Percentiles rank a stretch among this genome's conserved stretches.
These are phyloP conservation scores for Discostella stelligeroides DNA, from an alignment of 108 stramenopile species.

Conservation along the genomic window DNA sequence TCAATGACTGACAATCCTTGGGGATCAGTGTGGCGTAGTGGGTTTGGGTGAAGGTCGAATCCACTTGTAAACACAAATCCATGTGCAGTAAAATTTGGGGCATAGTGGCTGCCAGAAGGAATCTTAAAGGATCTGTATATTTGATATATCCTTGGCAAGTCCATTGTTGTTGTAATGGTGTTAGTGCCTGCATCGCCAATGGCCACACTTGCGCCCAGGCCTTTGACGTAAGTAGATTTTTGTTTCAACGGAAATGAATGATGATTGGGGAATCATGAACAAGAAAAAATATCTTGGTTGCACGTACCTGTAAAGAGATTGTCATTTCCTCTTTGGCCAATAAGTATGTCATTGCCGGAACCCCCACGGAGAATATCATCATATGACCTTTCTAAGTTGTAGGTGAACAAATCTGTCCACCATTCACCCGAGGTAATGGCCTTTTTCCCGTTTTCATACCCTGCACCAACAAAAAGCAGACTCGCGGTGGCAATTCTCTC, in stretches of 20 bases:
- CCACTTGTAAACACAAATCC: slow-evolving; percentile 25
- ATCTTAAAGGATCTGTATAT: slow-evolving; percentile 20
- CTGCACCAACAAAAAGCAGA: slow-evolving; percentile 18
- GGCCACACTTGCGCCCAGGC: slow-evolving; percentile 7
- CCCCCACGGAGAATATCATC: slow-evolving; percentile 30
- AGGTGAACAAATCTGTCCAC: slow-evolving; percentile 19
- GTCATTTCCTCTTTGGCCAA: slow-evolving; percentile 47
- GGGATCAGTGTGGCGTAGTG: slow-evolving; percentile 24
- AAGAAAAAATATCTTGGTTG: background rate
- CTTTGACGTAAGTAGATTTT: background rate
- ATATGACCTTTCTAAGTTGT: slow-evolving; percentile 11
- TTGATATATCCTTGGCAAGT: slow-evolving; percentile 30
- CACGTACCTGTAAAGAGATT: slow-evolving; percentile 13
- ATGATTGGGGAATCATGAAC: background rate
- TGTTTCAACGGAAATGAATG: background rate
- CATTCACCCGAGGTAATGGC: slow-evolving; percentile 8
- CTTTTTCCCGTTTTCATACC: slow-evolving; percentile 2
- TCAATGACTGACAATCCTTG: slow-evolving; percentile 24
- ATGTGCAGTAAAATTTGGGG: slow-evolving; percentile 13
- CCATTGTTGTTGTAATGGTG: slow-evolving; percentile 2
- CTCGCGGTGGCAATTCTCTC: slow-evolving; percentile 11
- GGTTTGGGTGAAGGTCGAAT: slow-evolving; percentile 27
- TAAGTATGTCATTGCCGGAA: slow-evolving; percentile 29
- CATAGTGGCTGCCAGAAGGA: slow-evolving; percentile 9
- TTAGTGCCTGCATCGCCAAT: slow-evolving; percentile 39